Conservation (phyloP, 805 yeast genomes). For the Cyberlindnera petersonii region DNA sequence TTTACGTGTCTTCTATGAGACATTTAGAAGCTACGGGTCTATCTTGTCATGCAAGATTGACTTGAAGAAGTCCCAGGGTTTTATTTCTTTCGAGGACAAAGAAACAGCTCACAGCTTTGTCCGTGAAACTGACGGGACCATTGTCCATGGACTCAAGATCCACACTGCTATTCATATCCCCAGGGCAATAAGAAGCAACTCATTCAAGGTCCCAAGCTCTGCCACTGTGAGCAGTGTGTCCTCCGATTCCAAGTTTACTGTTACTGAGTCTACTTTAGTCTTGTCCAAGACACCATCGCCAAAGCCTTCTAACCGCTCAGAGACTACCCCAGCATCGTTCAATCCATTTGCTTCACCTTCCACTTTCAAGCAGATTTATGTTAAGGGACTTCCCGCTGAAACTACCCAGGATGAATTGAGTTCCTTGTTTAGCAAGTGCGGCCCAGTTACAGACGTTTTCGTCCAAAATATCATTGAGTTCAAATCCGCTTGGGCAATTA, state of each 20-base stretch:
- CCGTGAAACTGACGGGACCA: conserved; percentile 27
- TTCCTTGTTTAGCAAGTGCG: conserved; percentile 42
- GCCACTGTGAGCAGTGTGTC: background rate
- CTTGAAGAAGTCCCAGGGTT: conserved; percentile 36
- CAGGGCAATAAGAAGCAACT: conserved; percentile 13
- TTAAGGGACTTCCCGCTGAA: conserved; percentile 43
- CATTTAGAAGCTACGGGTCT: conserved; percentile 45
- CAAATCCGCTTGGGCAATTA: conserved; percentile 40
- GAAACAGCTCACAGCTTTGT: conserved; percentile 35
- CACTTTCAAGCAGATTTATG: conserved; percentile 35
- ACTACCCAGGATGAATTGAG: conserved; percentile 38
- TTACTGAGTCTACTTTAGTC: conserved; percentile 7
- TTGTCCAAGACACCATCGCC: too few species aligned
- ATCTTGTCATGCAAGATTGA: conserved; percentile 41
- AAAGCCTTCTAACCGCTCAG: too few species aligned
- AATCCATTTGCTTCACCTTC: background rate
- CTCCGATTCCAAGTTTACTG: background rate
- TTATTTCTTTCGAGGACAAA: conserved; percentile 34
- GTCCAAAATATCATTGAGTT: conserved; percentile 42
- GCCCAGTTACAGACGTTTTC: conserved; percentile 47
- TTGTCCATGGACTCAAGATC: conserved; percentile 30
- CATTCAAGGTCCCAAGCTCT: background rate
- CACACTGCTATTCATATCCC: conserved; percentile 41
- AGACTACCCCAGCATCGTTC: background rate
- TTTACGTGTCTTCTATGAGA: conserved; percentile 44